Conservation (phyloP, 225 moss, liverwort and hornwort genomes). For the Neckera pumila region DNA sequence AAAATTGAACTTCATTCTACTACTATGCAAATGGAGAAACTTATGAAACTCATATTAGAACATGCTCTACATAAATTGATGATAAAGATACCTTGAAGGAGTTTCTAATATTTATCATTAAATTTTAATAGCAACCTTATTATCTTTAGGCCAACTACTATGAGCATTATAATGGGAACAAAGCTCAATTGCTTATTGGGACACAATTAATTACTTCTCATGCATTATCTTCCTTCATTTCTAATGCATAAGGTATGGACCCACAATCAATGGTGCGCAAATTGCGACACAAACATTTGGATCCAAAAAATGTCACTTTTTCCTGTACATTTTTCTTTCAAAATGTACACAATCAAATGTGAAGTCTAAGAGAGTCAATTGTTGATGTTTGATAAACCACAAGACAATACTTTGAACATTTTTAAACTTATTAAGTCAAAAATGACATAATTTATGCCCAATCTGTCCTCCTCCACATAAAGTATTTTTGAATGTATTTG, state of each 20-base stretch:
- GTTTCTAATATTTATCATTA: neutral
- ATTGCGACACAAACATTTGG: fast-evolving
- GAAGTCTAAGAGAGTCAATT: fast-evolving
- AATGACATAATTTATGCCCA: neutral
- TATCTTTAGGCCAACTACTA: neutral
- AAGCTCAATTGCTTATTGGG: neutral
- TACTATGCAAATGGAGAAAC: neutral
- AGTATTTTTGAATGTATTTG: neutral
- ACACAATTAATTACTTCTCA: neutral
- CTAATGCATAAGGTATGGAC: neutral
- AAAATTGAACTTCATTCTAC: neutral
- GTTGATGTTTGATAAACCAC: fast-evolving
- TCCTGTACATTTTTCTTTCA: neutral
- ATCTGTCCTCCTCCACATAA: fast-evolving
- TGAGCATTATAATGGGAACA: neutral
- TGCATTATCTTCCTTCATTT: neutral
- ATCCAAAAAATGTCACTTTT: neutral
- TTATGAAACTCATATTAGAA: neutral
- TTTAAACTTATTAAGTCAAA: neutral
- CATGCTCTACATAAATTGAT: neutral
- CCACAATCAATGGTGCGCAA: neutral
- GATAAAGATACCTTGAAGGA: neutral
- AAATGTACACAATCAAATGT: too few relatives aligned
- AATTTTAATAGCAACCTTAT: neutral
- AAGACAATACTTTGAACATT: neutral